Conservation (phyloP, 2,329 filamentous ascomycete genomes). For the Penicillium sp. region DNA sequence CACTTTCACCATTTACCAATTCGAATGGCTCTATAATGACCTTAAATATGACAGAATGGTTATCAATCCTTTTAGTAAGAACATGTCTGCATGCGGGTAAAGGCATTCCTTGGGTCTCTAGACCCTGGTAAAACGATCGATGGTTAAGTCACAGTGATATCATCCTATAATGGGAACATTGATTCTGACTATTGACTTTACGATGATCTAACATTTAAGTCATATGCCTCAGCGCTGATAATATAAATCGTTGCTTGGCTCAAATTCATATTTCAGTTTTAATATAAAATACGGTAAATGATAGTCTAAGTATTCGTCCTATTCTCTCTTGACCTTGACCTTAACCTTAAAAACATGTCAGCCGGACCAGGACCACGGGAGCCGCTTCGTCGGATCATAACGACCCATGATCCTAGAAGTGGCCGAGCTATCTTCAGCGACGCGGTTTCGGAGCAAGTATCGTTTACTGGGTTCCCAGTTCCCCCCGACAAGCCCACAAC, state of each 20-base stretch:
- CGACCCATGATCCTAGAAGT: background rate
- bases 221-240: background rate
- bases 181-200: background rate
- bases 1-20: too few species aligned
- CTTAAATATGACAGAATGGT: too few species aligned
- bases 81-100: too few species aligned
- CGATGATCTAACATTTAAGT: background rate
- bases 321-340: background rate
- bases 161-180: background rate
- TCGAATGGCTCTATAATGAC: too few species aligned
- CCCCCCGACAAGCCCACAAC: slow-evolving; percentile 6
- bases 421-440: background rate
- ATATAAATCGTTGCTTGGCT: background rate
- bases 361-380: background rate
- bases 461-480: background rate
- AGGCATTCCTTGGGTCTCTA: too few species aligned
- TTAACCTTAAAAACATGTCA: background rate
- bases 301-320: background rate
- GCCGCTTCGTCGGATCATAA: background rate
- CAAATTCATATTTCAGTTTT: too few species aligned
- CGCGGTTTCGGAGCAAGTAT: background rate
- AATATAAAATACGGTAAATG: too few species aligned
- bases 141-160: background rate
- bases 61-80: too few species aligned
- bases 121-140: background rate